Base-by-base conservation (phyloP, 495 filamentous ascomycete species). In the Aspergillus kassunensis region DNA sequence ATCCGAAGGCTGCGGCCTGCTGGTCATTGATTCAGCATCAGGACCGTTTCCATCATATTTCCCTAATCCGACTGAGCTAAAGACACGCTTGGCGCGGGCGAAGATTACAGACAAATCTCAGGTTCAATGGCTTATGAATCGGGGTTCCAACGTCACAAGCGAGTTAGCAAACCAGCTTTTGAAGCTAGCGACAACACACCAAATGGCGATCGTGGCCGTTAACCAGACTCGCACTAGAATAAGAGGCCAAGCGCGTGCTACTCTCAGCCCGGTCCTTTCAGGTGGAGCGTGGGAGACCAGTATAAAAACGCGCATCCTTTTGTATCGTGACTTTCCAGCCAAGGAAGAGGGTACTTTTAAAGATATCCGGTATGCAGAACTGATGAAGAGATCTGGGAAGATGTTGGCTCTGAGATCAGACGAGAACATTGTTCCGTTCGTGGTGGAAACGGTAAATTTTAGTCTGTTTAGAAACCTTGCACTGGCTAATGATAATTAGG, bases 1-100 rank as follows among this genome's bases (percentile, higher is more conserved):
- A 13, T 83, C 84, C 0, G 53, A 60, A 25, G 66, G 71, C 20
- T 86, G 85, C 4, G 73, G 67, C 16, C 73, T 95, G 1, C 57
- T 96, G n/a, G 76, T 95, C 9, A 71, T 96, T 57, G 89, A 93
- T 63, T 83, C 84, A 1, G 66, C 93, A 15, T 89, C 89, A 8
- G 82, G 80, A 12, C 71, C 87, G n/a, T 75, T 93, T 54, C 82
- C 84, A 46, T 75, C 84, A 43, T 85, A 90, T 34, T 91, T 91
- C 47, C 85, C 83, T 8, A 73, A 75, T 44, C 64, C 70, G 15
- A 60, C 67, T 4, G 74, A 77, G 30, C 49, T 72, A 12, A 67
- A 68, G 50, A 54, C 68, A n/a, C 67, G 66, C 2, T 51, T 71
- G 8, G 33, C 61, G 0, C 49, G 61, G 24, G 51, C 54, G 20